A percentile compares a stretch with the other conserved stretches of the same genome.
Conservation (phyloP, 345 rosid species). For the Ailanthus altissimus region DNA sequence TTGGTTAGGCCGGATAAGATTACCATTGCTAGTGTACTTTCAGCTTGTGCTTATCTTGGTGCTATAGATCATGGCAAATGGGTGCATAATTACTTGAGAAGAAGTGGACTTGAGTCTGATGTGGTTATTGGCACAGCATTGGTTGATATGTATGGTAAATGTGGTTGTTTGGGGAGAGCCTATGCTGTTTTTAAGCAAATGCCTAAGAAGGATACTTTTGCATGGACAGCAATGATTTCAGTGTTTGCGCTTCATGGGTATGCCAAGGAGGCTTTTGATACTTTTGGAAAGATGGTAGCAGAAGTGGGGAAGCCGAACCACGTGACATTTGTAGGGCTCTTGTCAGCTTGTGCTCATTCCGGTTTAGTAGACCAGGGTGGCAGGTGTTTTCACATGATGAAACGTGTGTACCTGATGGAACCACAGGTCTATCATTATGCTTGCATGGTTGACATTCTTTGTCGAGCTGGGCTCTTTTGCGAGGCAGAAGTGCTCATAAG, state of each 20-base stretch:
- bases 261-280: conserved; percentile 45
- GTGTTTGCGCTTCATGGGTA: conserved; percentile 57
- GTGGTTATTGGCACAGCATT: conserved; percentile 53
- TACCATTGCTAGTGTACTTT: conserved; percentile 52
- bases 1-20: conserved; percentile 49
- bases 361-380: conserved; percentile 57
- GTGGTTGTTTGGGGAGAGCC: conserved; percentile 53
- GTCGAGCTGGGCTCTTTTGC: conserved; percentile 52
- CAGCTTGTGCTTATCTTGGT: conserved; percentile 69
- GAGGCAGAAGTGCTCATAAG: conserved; percentile 52
- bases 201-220: conserved; percentile 49
- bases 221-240: conserved; percentile 71
- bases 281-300: conserved; percentile 49
- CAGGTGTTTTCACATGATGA: conserved; percentile 49
- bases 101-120: conserved; percentile 51
- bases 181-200: conserved; percentile 44
- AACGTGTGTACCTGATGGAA: conserved; percentile 39
- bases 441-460: conserved; percentile 53
- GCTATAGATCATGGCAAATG: conserved; percentile 55
- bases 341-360: conserved; percentile 67
- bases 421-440: conserved; percentile 57
- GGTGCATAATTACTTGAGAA: conserved; percentile 47
- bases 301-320: conserved; percentile 52
- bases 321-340: conserved; percentile 55
- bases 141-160: conserved; percentile 71